Base-by-base conservation (phyloP, 129 eudicot genomes). In the Arctium minus region DNA sequence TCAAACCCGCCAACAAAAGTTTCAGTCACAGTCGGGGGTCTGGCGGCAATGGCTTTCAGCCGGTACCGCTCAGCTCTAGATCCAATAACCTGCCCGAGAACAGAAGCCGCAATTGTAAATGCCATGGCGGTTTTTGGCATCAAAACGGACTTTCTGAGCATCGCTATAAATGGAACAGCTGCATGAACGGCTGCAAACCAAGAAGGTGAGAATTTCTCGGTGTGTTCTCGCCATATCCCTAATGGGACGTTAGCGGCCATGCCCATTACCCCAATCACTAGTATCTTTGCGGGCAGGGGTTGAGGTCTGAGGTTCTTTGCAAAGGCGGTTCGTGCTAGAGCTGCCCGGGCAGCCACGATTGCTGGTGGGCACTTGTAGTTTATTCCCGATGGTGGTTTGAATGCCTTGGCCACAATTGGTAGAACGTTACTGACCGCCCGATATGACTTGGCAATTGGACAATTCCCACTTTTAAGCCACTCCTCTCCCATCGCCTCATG, bases 61-160 rank as follows among this genome's bases (percentile, higher is more conserved):
- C 98, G 93, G 72, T 91, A 88, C 37, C 99, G 88, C 77, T 96
- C 99, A 2, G 99, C 99, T 82, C 99, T 78, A 8, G 99, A 93
- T 29, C 99, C 99, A 77, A 96, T 93, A 30, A 96, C 99, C 86
- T 96, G 99, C 3, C 99, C 99, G 13, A 96, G 84, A 84, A 96
- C 77, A 18, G 99, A 96, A 2, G 99, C 99, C 39, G 94, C 99
- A 38, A 96, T 96, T 33, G 99, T 96, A 36, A 96, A 89, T 0
- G 98, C 99, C 99, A 96, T 96, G 30, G 99, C 99, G 37, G 88
- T 36, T 83, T 96, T 96, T 36, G 99, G 99, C 99, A 96, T 96
- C 82, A 96, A 74, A 2, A 96, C 88, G 0, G 92, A 88, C 85
- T 96, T 96, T 87, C 99, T 88, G 53, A 96, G 94, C 93, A 96